Base-by-base conservation (phyloP, 305 asterid species). In the Salvia sclarea region DNA sequence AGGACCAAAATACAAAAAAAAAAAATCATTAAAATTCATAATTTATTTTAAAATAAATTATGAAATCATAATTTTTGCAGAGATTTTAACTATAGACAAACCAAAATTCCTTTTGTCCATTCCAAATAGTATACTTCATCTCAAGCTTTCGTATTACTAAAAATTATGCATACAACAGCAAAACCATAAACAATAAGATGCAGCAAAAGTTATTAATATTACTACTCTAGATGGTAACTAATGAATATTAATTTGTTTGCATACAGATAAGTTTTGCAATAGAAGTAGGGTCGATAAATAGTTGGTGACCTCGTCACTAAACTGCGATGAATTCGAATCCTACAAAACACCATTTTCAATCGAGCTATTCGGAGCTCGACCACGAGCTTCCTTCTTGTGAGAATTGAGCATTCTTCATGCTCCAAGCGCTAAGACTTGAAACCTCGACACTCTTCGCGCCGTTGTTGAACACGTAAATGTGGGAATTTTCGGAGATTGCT, bases 401-500 rank as follows among this genome's bases (percentile, higher is more conserved):
- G 31, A 82, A 76, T 43, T 71, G 77, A 67, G 92, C 89, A 37
- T 38, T 75, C 30, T 74, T 72, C 86, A 90, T 79, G 53, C 92
- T 84, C 96, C 96, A 88, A 55, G 81, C 92, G 37, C 40, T 75
- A 8, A 86, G 72, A 3, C 72, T 83, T 21, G 82, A 78, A 17
- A 88, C 59, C 0, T 8, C 31, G 9, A 84, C 81, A 35, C 70
- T 73, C 49, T 67, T 64, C 5, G 77, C 22, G 16, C 97, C 96
- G 62, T 82, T 76, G 79, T 90, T 88, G 53, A 86, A 90, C 30
- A 66, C 86, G 62, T 79, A 78, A 5, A 88, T 64, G 69, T 85
- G 86, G 25, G 92, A 69, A 33, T 69, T 69, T 3, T 80, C 16
- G 18, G 48, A 80, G 68, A 86, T 79, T 48, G 94, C 93, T 33